These are phyloP conservation scores for Penicillium crustosum DNA, from an alignment of 2,329 filamentous ascomycete genomes.

Conservation along the genomic window DNA sequence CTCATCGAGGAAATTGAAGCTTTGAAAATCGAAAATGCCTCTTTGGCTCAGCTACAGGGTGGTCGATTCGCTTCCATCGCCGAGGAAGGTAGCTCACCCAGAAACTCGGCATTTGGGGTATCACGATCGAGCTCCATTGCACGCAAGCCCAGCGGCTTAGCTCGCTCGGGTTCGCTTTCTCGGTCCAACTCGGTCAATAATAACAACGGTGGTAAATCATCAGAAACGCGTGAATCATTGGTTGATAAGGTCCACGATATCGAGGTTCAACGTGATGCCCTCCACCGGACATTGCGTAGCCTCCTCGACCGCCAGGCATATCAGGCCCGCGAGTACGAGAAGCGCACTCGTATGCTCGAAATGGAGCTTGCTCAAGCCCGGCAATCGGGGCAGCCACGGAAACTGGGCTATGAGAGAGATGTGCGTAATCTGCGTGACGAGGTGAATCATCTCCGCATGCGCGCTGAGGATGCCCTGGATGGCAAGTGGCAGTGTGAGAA, in stretches of 20 bases:
- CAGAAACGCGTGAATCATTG: conserved; percentile 66
- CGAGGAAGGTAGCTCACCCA: conserved; percentile 54
- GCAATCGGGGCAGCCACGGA: conserved; percentile 63
- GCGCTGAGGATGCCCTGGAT: conserved; percentile 90
- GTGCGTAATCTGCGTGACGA: conserved; percentile 78
- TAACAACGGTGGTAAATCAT: conserved; percentile 45
- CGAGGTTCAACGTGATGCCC: conserved; percentile 86
- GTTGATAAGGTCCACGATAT: conserved; percentile 86
- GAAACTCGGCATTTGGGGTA: conserved; percentile 53
- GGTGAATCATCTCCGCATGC: conserved; percentile 76
- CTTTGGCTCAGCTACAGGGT: conserved; percentile 50
- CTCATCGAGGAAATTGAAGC: conserved; percentile 76
- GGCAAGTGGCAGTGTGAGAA: conserved; percentile 97
- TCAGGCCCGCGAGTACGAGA: conserved; percentile 79
- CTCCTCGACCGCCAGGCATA: conserved; percentile 82
- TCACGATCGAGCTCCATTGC: conserved; percentile 68
- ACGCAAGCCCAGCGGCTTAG: conserved; percentile 46
- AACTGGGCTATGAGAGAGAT: conserved; percentile 79
- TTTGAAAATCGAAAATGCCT: conserved; percentile 54
- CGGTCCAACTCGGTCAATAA: conserved; percentile 56
- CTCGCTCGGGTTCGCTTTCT: conserved; percentile 53
- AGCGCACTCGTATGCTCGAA: conserved; percentile 75
- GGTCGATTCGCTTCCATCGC: conserved; percentile 60
- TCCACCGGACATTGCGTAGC: conserved; percentile 82
- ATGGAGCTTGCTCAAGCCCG: conserved; percentile 73